Evolutionary conservation across 371 early-diverging fungal species (phyloP).

Genomic region (Chytridiales sp.): DNA sequence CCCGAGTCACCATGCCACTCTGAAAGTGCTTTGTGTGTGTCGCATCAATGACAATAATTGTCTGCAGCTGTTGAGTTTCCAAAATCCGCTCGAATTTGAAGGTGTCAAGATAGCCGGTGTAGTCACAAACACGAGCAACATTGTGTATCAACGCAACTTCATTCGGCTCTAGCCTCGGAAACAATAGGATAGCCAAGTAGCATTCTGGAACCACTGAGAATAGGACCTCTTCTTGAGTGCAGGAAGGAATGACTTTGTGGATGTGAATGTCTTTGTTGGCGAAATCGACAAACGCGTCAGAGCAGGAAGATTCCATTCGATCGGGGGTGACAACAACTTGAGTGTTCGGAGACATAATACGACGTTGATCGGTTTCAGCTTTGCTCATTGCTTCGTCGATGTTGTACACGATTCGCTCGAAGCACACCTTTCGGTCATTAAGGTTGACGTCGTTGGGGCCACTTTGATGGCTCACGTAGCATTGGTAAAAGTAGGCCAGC

Average conservation of each 20-base stretch:
- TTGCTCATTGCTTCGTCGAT: no score
- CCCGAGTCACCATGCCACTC: conserved; percentile 1
- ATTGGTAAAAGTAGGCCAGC: conserved; percentile 5
- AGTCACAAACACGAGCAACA: conserved; percentile 9
- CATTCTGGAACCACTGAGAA: conserved; percentile 23
- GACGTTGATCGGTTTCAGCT: no score
- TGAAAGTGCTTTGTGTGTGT: conserved; percentile 6
- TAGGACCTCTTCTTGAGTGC: conserved; percentile 30
- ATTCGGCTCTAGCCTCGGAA: conserved; percentile 1
- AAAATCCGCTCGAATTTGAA: conserved; percentile 6
- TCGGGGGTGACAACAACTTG: conserved; percentile 10
- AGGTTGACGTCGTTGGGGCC: neutral
- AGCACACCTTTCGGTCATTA: neutral
- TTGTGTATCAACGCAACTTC: conserved; percentile 21
- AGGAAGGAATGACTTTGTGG: conserved; percentile 21
- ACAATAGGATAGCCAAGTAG: conserved; percentile 10
- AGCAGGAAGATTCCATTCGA: conserved; percentile 16
- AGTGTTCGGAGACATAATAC: no score
- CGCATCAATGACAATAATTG: conserved; percentile 22
- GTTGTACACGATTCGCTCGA: no score
- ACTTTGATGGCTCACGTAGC: neutral
- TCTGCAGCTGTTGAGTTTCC: neutral
- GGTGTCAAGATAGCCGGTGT: conserved; percentile 22
- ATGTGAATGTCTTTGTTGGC: conserved; percentile 30
- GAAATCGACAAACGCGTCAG: conserved; percentile 24